Base-by-base conservation (phyloP, 805 yeast genomes). In the Ogataea neopini region DNA sequence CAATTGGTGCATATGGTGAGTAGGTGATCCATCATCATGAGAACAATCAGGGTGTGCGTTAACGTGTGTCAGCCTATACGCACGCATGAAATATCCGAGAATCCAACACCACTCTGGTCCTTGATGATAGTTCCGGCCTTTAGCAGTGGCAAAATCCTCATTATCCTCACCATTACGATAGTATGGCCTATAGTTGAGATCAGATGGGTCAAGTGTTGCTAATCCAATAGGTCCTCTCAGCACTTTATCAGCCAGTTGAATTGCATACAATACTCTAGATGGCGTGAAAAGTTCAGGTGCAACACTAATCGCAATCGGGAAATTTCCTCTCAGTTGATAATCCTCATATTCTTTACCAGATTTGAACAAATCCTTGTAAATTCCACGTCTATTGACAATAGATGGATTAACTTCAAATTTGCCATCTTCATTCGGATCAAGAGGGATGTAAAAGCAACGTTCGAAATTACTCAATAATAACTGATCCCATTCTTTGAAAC, bases 41-140 rank as follows among this genome's bases (percentile, higher is more conserved):
- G 67, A 58, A 52, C 75, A 68, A 11, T 61, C 58, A 1, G 70
- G 67, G 28, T 69, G 69, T 4, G 67, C 61, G 3, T 60, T 48
- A 40, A 73, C 65, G 56, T 83, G 81, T 61, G 85, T 80, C 39
- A 70, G 64, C 32, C 79, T 70, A 58, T 74, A 82, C 0, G 98
- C 96, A 53, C 97, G 78, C 55, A 94, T 68, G 62, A 89, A 92
- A 66, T 81, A 90, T 2, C 99, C 99, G 20, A 77, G 75, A 49
- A 83, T 79, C 97, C 97, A 92, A 28, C 88, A 86, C 99, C 99
- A 92, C 64, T 94, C 99, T 2, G 99, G 99, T 1, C 99, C 99
- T 69, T 92, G 98, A 67, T 92, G 99, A 65, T 92, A 92, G 69
- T 94, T 94, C 59, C 98, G 79, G 25, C 99, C 99, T 68, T 90